Base-by-base conservation (phyloP, 2,329 filamentous ascomycete species). In the Didymella pomorum region DNA sequence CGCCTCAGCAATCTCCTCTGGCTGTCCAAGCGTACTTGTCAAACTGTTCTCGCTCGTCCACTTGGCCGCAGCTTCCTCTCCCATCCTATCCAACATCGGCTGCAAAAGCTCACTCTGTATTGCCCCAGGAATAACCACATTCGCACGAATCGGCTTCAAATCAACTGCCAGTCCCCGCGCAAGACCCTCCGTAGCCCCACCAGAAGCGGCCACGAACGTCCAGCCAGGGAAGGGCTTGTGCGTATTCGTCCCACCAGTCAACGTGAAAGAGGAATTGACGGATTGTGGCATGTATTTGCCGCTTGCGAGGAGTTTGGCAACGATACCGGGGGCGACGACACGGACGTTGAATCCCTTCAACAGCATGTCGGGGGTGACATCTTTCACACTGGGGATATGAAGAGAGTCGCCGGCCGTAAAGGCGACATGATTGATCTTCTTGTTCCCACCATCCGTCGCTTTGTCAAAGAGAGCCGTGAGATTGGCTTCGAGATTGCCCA, bases 121-220 rank as follows among this genome's bases (percentile, higher is more conserved):
- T 1, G 74, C 73, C 0, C 80, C 80, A 0, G 79, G 79, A 8
- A 71, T 60, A 3, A 82, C 78, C 0, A 71, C 50, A 61, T 82
- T 82, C 9, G 79, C 76, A 5, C 80, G 62, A 16, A 82, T 65
- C 1, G 80, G 80, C 51, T 67, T 71, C 63, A 81, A 51, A 46
- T 81, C 79, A 5, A 80, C 62, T 2, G 79, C 78, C 10, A 82
- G 60, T 2, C 74, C 78, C 4, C 74, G 68, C 20, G 60, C 63
- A 23, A 80, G 56, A 0, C 75, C 78, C 31, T 80, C 73, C 4
- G 69, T 23, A 0, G 68, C 67, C 4, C 53, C 58, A 0, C 70
- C 69, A 12, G 66, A 55, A 1, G 66, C 65, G 0, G 76, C 74
- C 1, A 64, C 53, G 6, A 78, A 14, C 0, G 70, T 56, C 73